phyloP scores from a whole-genome alignment of 352 stramenopile genomes.

The Pythium rishiriense region DNA sequence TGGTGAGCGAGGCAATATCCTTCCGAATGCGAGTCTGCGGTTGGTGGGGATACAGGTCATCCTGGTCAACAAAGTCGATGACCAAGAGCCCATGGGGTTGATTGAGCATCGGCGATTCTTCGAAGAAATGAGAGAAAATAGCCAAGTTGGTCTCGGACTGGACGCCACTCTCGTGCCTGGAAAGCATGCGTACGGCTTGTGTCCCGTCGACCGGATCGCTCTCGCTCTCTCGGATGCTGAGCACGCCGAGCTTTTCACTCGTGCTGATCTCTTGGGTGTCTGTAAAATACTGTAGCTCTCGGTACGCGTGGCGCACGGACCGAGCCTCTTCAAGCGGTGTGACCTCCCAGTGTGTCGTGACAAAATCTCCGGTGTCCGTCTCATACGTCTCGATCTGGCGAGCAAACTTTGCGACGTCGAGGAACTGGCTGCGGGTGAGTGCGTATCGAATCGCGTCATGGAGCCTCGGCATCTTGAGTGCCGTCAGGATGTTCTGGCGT shows the following conservation, averaged over 20 bases:
- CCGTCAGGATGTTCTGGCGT: not conserved
- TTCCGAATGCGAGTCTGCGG: conserved; percentile 31
- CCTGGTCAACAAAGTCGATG: conserved; percentile 36
- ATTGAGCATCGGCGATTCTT: not conserved
- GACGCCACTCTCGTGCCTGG: conserved; percentile 7
- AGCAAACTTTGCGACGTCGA: conserved; percentile 3
- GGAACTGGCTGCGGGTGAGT: conserved; percentile 1
- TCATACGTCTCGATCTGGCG: conserved; percentile 12
- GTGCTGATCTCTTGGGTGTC: conserved; percentile 22
- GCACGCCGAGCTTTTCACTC: conserved; percentile 20
- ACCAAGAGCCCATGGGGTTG: conserved; percentile 19
- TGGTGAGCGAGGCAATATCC: conserved; percentile 26
- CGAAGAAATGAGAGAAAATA: conserved; percentile 5
- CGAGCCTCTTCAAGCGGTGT: conserved; percentile 8
- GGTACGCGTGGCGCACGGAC: conserved; percentile 1
- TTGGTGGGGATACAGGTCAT: conserved; percentile 38
- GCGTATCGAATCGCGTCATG: conserved; percentile 1
- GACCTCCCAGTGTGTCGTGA: conserved; percentile 12
- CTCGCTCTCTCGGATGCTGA: conserved; percentile 24
- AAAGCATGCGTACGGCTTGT: conserved; percentile 10
- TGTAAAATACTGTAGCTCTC: conserved; percentile 12
- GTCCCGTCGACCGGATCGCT: conserved; percentile 6
- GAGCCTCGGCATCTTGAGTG: conserved; percentile 1
- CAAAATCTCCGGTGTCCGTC: conserved; percentile 6
- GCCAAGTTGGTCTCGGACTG: conserved; percentile 21